Conservation (phyloP, 805 yeast species). For the Ogataea nitratoaversa region DNA sequence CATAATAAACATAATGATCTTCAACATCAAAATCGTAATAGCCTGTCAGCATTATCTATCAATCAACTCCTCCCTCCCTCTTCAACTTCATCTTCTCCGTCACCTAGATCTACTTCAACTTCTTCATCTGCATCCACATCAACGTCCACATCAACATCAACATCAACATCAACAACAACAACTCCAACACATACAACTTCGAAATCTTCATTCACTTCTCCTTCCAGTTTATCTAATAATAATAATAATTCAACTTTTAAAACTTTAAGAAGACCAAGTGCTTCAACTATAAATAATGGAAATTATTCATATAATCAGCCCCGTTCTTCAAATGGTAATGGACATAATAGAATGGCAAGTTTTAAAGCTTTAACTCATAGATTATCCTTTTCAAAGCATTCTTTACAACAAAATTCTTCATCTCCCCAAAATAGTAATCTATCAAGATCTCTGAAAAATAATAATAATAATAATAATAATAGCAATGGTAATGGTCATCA, state of each 20-base stretch:
- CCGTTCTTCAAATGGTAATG: constrained; percentile 1
- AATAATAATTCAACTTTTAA: not conserved
- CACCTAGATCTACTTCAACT: not conserved
- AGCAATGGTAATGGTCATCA: too few relatives aligned
- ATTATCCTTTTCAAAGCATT: constrained; percentile 27
- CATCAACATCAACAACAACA: constrained; percentile 1
- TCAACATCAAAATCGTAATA: too few relatives aligned
- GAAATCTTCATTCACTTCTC: too few relatives aligned
- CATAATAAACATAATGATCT: too few relatives aligned
- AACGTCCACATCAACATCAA: constrained; percentile 2
- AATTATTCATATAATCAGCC: not conserved
- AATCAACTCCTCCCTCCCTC: not conserved
- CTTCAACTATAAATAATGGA: not conserved
- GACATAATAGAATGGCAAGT: constrained; percentile 10
- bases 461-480: constrained; percentile 3
- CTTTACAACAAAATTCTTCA: constrained; percentile 10
- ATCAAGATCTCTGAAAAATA: constrained; percentile 19
- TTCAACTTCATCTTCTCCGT: not conserved
- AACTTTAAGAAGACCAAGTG: not conserved
- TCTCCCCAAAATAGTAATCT: constrained; percentile 14
- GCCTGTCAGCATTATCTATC: not conserved
- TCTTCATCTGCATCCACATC: too few relatives aligned
- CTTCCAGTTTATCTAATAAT: too few relatives aligned
- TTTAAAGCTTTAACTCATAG: constrained; percentile 22
- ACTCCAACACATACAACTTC: not conserved